Evolutionary conservation across 129 eudicot genomes (phyloP).

Genomic region (Dittrichia graveolens): DNA sequence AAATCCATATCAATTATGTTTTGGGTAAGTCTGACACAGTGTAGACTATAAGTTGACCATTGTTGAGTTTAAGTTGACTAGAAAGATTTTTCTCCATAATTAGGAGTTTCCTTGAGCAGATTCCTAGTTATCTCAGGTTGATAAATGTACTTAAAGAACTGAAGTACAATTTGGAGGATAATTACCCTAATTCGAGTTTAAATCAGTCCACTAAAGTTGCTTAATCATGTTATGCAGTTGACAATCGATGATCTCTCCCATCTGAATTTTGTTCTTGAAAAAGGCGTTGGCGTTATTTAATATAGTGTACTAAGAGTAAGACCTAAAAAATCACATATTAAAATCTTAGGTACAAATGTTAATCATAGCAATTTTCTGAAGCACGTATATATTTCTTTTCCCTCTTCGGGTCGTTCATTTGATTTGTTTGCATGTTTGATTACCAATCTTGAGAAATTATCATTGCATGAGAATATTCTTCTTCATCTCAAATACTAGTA

Average conservation of each 20-base stretch:
- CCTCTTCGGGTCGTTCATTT: background rate
- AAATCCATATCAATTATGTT: background rate
- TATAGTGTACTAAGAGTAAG: conserved; percentile 3
- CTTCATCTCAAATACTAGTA: background rate
- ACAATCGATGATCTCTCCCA: background rate
- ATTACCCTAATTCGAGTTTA: background rate
- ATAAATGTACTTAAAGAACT: background rate
- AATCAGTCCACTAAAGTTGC: background rate
- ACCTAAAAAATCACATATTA: background rate
- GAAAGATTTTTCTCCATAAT: conserved; percentile 4
- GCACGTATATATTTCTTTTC: background rate
- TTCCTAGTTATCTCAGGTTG: background rate
- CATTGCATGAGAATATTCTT: conserved; percentile 3
- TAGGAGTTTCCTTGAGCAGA: background rate
- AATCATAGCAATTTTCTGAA: conserved; percentile 1
- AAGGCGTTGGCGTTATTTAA: background rate
- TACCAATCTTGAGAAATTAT: background rate
- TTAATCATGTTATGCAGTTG: conserved; percentile 6
- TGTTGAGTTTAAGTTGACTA: conserved; percentile 4
- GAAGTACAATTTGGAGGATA: background rate
- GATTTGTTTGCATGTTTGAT: conserved; percentile 4
- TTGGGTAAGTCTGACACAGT: conserved; percentile 11
- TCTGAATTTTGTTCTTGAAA: background rate
- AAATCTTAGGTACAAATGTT: conserved; percentile 19
- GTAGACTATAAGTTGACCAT: conserved; percentile 21